Conservation (phyloP, 257 asterid species). For the Solanum boliviense region DNA sequence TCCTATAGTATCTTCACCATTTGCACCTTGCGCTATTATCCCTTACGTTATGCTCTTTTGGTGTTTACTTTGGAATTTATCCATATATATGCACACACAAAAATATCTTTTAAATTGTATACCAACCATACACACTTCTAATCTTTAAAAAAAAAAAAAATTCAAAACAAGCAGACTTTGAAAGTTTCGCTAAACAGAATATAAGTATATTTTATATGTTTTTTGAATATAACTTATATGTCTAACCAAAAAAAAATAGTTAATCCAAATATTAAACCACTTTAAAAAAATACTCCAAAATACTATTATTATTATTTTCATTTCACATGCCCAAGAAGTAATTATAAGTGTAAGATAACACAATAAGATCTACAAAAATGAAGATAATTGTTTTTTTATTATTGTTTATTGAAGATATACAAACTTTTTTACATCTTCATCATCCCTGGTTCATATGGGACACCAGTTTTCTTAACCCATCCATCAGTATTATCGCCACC, state of each 20-base stretch:
- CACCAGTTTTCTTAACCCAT: constrained; percentile 6
- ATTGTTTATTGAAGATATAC: not conserved
- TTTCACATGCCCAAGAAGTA: not conserved
- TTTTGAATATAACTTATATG: too few relatives aligned
- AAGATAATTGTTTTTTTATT: not conserved
- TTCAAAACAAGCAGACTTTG: not conserved
- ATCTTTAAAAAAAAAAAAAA: too few relatives aligned
- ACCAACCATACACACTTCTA: not conserved
- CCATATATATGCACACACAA: not conserved
- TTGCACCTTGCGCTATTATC: not conserved
- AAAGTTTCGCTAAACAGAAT: not conserved
- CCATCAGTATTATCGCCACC: not conserved
- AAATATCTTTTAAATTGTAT: not conserved
- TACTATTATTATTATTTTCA: not conserved
- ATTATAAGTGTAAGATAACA: not conserved
- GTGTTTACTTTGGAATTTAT: not conserved
- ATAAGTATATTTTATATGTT: not conserved
- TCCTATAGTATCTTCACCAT: not conserved
- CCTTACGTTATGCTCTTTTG: not conserved
- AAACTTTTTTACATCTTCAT: not conserved
- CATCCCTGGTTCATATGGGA: constrained; percentile 11
- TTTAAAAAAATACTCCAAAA: not conserved
- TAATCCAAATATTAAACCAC: not conserved
- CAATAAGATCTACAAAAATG: not conserved
- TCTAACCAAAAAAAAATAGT: too few relatives aligned